These are phyloP conservation scores for Peniophora sp. DNA, from an alignment of 1,284 basidiomycete genomes.

Conservation along the genomic window DNA sequence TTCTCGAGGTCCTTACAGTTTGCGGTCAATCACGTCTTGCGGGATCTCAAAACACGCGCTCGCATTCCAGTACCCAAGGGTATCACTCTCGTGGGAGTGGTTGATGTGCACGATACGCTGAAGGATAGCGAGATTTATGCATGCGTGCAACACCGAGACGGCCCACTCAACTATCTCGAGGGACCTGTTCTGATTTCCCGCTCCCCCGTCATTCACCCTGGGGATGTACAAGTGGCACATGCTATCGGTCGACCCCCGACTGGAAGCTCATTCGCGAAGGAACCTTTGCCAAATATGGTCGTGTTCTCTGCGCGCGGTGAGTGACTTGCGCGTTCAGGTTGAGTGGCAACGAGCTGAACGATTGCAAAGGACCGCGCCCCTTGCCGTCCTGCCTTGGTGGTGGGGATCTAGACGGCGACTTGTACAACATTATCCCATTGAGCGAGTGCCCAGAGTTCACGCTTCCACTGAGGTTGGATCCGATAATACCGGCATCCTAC, in stretches of 20 bases:
- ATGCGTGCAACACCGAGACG: slow-evolving; percentile 36
- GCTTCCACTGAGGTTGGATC: slow-evolving; percentile 21
- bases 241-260: slow-evolving; percentile 53
- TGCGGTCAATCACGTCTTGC: slow-evolving; percentile 52
- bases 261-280: slow-evolving; percentile 41
- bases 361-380: slow-evolving; percentile 39
- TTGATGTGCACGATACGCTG: slow-evolving; percentile 49
- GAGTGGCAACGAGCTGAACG: not conserved
- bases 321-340: not conserved
- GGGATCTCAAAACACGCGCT: slow-evolving; percentile 59
- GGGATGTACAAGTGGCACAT: slow-evolving; percentile 52
- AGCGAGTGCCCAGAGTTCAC: slow-evolving; percentile 21
- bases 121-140: slow-evolving; percentile 49
- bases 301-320: slow-evolving; percentile 51
- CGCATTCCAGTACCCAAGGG: slow-evolving; percentile 56
- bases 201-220: slow-evolving; percentile 61
- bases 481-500: slow-evolving; percentile 44
- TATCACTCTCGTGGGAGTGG: slow-evolving; percentile 63
- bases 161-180: slow-evolving; percentile 37
- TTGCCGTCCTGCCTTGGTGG: slow-evolving; percentile 56
- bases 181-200: slow-evolving; percentile 53
- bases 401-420: slow-evolving; percentile 56
- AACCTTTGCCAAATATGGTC: slow-evolving; percentile 46
- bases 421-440: slow-evolving; percentile 27
- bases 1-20: slow-evolving; percentile 45